Conservation (phyloP, 257 asterid species). For the Dorcoceras hygrometricum region DNA sequence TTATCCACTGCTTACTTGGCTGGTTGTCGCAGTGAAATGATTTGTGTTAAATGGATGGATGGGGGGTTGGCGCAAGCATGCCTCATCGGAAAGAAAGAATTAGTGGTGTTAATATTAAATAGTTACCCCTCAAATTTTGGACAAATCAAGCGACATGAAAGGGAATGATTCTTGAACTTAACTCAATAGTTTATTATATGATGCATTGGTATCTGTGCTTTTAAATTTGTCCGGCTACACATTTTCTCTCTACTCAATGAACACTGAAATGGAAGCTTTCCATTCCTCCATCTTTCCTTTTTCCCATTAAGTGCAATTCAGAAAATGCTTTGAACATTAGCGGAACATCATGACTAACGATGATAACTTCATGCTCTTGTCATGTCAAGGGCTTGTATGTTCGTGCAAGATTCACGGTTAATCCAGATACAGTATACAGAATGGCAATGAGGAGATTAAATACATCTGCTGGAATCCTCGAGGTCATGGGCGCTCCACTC, state of each 20-base stretch:
- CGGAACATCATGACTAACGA: background rate
- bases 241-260: background rate
- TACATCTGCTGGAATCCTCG: slow-evolving; percentile 92
- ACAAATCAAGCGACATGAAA: background rate
- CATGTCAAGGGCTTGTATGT: slow-evolving; percentile 44
- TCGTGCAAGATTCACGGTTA: slow-evolving; percentile 52
- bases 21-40: background rate
- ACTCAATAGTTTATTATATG: background rate
- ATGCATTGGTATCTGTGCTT: slow-evolving; percentile 1
- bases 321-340: background rate
- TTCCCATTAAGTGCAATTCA: background rate
- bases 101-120: background rate
- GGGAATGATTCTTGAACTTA: background rate
- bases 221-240: background rate
- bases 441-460: slow-evolving; percentile 67
- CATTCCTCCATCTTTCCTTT: background rate
- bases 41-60: slow-evolving; percentile 15
- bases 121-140: background rate
- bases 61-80: background rate
- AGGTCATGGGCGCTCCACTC: slow-evolving; percentile 98
- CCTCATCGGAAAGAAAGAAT: slow-evolving; percentile 3
- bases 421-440: slow-evolving; percentile 58
- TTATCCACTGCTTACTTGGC: background rate
- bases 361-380: slow-evolving; percentile 17
- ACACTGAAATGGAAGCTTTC: background rate